Percentiles rank a stretch among this genome's conserved stretches.
phyloP scores from a whole-genome alignment of 495 filamentous ascomycete species.

The Elaphomyces granulatus region DNA sequence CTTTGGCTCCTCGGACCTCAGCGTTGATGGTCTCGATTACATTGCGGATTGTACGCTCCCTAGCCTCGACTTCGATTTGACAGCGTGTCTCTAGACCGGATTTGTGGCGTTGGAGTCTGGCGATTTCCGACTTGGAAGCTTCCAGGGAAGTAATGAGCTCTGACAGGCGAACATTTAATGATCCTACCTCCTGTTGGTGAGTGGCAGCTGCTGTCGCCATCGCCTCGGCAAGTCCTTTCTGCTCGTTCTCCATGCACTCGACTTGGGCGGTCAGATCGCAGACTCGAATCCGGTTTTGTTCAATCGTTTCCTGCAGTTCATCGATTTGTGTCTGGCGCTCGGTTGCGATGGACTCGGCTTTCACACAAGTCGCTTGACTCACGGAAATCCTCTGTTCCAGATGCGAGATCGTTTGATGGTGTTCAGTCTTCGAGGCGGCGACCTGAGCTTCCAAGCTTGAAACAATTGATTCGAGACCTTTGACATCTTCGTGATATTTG shows the following conservation, averaged over 20 bases:
- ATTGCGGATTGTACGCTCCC: slow-evolving; percentile 24
- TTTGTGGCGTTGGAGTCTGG: slow-evolving; percentile 21
- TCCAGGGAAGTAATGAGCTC: slow-evolving; percentile 27
- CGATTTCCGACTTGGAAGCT: slow-evolving; percentile 17
- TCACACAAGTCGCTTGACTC: slow-evolving; percentile 22
- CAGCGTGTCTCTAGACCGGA: slow-evolving; percentile 23
- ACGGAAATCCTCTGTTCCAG: slow-evolving; percentile 25
- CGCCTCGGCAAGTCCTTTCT: slow-evolving; percentile 9
- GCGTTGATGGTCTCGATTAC: slow-evolving; percentile 28
- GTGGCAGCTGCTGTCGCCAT: slow-evolving; percentile 9
- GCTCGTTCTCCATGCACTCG: slow-evolving; percentile 22
- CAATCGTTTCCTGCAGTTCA: slow-evolving; percentile 25
- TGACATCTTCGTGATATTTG: slow-evolving; percentile 49
- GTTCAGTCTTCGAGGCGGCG: slow-evolving; percentile 14
- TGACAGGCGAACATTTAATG: slow-evolving; percentile 27
- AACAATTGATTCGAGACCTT: slow-evolving; percentile 46
- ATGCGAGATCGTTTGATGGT: slow-evolving; percentile 23
- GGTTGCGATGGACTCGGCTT: slow-evolving; percentile 22
- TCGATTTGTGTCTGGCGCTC: slow-evolving; percentile 23
- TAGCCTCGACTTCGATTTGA: slow-evolving; percentile 22
- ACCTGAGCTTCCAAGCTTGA: slow-evolving; percentile 44
- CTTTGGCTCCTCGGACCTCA: slow-evolving; percentile 25
- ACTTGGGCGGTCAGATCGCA: slow-evolving; percentile 21
- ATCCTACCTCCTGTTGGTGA: slow-evolving; percentile 30
- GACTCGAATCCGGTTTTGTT: slow-evolving; percentile 23